Base-by-base conservation (phyloP, 768 basidiomycete species). In the Boletus bicolor region DNA sequence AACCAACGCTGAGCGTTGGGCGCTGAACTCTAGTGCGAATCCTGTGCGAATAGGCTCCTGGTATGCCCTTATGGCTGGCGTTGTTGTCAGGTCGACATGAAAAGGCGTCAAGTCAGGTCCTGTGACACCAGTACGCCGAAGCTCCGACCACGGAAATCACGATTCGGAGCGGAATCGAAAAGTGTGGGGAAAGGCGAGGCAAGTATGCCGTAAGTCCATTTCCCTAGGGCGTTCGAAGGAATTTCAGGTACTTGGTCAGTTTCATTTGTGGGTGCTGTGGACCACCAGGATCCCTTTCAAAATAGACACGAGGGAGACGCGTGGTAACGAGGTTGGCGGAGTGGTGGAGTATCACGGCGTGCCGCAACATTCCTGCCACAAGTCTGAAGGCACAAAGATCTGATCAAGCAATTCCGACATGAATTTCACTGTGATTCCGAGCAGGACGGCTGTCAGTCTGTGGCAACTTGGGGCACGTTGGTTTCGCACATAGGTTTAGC, bases 381-480 rank as follows among this genome's bases (percentile, higher is more conserved):
- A 34, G 37, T 60, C 30, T 34, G 42, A 47, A 47, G 52, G 57
- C 49, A 55, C 38, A 58, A 26, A 30, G 64, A 61, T 64, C 45
- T 50, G 30, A 49, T 56, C 11, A 43, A 48, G 24, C 24, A n/a
- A 37, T 51, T 11, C 51, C 43, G 15, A 51, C 38, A 12, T 51
- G 59, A 45, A 32, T 45, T 37, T 39, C 39, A n/a, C n/a, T 41
- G 15, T 47, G 30, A 5, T 36, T 46, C 49, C 58, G 55, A 44
- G 19, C 32, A 49, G 32, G 46, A 46, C 51, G 51, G 57, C 24
- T 28, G 32, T 41, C 36, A 49, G 37, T 35, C 35, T 56, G 58
- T 67, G 67, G 67, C 62, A 26, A 58, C 21, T 24, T 24, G 21
- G 49, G 53, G 46, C 53, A 68, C 58, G 60, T 52, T 58, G 58